Evolutionary conservation across 148 eudicot genomes (phyloP), one percentile per base, ranked within the genome.

Genomic region (Spergularia bocconei): DNA sequence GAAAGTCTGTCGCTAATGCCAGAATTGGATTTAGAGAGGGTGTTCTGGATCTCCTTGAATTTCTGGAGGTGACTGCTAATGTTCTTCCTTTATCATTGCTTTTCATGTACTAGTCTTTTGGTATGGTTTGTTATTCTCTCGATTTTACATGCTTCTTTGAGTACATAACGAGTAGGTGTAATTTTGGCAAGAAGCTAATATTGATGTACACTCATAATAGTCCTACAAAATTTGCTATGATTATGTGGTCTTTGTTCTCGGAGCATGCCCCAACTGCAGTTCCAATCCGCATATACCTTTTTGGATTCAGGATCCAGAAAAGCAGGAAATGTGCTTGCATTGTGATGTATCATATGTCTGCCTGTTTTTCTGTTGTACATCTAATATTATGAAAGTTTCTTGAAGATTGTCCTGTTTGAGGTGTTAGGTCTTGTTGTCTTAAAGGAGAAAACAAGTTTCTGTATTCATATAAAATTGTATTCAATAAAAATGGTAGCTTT

Each of bases 1-100:
- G 78, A 80, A 85, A 74, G 52, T 93, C 97, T 19, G 98, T 93
- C 78, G 86, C 88, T 63, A 84, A 84, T 74, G 78, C 96, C 65
- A 83, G 83, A 67, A 91, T 93, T 74, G 88, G 86, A 75, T 93
- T 93, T 79, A 84, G 98, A 75, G 98, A 93, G 29, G 98, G 98
- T 59, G 93, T 93, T 16, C 69, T 77, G 74, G 90, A 91, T 77
- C 91, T 93, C 71, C 91, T 93, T 80, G 92, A 93, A 77, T 75
- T 88, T 68, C 81, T 93, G 72, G 98, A 93, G 93, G 98, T 89
- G 82, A 85, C 33, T 62, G 33, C 33, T 47, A 55, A 74, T 64
- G 38, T 9, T 76, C 14, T 81, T 59, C 17, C 25, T 19, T 29
- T 2, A 21, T 3, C 38, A 48, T 74, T 63, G 38, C 29, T 47